Conservation (phyloP, 305 asterid species). For the Rubia balearica region DNA sequence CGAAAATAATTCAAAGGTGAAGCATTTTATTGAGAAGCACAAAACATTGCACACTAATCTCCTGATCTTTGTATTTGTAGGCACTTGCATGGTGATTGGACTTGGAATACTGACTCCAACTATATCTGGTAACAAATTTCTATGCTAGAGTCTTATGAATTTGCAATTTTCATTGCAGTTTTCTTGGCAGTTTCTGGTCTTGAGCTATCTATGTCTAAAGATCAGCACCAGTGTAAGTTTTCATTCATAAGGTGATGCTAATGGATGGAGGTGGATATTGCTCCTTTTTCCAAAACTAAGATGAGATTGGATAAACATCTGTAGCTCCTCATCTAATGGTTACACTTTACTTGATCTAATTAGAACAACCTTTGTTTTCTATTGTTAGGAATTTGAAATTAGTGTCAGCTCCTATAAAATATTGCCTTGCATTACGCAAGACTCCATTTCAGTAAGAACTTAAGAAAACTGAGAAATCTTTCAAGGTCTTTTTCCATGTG, state of each 20-base stretch:
- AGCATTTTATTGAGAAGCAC: conserved; percentile 76
- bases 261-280: conserved; percentile 8
- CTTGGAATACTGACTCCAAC: conserved; percentile 94
- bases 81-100: conserved; percentile 99
- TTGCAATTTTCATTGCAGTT: conserved; percentile 28
- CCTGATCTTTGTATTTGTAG: conserved; percentile 72
- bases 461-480: not conserved
- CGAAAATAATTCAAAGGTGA: conserved; percentile 56
- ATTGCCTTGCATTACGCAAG: not conserved
- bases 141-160: not conserved
- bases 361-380: not conserved
- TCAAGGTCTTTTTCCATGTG: not conserved
- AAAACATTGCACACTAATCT: conserved; percentile 67
- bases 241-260: not conserved
- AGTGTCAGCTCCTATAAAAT: no score
- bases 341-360: not conserved
- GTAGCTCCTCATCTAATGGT: not conserved
- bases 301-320: not conserved
- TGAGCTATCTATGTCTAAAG: conserved; percentile 89
- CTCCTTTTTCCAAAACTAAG: not conserved
- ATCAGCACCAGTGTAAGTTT: conserved; percentile 83
- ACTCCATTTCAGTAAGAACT: not conserved
- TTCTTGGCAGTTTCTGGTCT: conserved; percentile 96
- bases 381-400: not conserved
- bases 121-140: conserved; percentile 55